phyloP scores from a whole-genome alignment of 2,329 filamentous ascomycete species.

The Colletotrichum tabaci region DNA sequence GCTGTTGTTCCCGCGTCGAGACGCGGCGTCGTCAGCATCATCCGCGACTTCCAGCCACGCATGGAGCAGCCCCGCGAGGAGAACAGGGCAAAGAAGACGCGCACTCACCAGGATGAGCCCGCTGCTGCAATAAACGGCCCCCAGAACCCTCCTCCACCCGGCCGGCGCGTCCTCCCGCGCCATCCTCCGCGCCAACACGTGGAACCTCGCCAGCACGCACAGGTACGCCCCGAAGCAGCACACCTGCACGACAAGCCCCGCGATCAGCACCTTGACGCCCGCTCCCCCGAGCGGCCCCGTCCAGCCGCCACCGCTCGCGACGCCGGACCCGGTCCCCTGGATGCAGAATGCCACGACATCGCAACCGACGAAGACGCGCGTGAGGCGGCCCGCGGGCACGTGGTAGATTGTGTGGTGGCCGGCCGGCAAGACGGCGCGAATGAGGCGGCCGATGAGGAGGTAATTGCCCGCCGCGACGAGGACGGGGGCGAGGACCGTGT shows the following conservation, averaged over 20 bases:
- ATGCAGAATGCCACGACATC: no score
- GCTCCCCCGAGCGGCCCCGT: constrained; percentile 54
- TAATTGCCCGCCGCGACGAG: no score
- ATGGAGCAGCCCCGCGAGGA: neutral
- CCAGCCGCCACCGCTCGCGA: constrained; percentile 49
- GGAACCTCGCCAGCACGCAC: constrained; percentile 56
- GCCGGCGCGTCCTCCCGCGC: no score
- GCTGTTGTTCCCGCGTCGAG: constrained; percentile 45
- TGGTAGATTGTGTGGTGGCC: no score
- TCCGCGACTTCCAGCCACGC: neutral
- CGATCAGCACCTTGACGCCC: constrained; percentile 59
- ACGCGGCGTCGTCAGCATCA: neutral
- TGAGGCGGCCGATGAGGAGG: no score
- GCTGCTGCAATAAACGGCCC: constrained; percentile 53
- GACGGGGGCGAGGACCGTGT: no score
- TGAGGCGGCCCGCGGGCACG: no score
- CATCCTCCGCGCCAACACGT: constrained; percentile 40
- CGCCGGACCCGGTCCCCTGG: no score
- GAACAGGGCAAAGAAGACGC: neutral
- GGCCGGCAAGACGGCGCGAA: no score
- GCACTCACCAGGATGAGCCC: constrained; percentile 60
- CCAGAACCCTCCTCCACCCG: no score
- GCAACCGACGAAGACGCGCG: no score
- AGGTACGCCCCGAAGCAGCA: constrained; percentile 58
- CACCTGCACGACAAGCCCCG: constrained; percentile 58